A percentile compares a stretch with the other conserved stretches of the same genome.
These are phyloP conservation scores for Meyerozyma carpophila DNA, from an alignment of 1,139 yeast species.

Conservation along the genomic window DNA sequence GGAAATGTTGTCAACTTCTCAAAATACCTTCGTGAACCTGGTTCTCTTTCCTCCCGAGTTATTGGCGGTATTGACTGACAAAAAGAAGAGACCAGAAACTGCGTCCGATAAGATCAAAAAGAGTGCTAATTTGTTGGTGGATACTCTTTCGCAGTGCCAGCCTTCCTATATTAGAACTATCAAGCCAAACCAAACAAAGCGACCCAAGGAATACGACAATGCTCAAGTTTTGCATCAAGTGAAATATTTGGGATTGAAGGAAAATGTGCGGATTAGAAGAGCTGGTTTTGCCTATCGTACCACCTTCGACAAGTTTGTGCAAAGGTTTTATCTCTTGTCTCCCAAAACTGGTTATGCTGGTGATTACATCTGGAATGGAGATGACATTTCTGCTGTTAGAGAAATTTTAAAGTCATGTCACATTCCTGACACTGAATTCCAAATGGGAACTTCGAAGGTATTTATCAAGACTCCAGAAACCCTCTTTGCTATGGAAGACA, in stretches of 20 bases:
- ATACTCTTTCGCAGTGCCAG: conserved; percentile 80
- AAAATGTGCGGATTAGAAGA: conserved; percentile 94
- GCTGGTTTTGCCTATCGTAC: conserved; percentile 99
- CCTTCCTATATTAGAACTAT: conserved; percentile 98
- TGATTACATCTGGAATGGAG: conserved; percentile 94
- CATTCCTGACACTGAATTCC: conserved; percentile 79
- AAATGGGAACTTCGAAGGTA: conserved; percentile 90
- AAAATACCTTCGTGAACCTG: conserved; percentile 56
- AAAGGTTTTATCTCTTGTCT: conserved; percentile 84
- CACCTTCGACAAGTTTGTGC: conserved; percentile 95
- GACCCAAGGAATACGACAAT: conserved; percentile 85
- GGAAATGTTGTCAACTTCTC: conserved; percentile 69
- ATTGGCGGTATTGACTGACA: conserved; percentile 57
- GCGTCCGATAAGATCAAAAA: conserved; percentile 92
- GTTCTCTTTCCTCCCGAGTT: conserved; percentile 69
- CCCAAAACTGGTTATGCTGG: conserved; percentile 95
- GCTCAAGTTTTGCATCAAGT: conserved; percentile 92
- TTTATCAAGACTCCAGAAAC: conserved; percentile 98
- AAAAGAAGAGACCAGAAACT: conserved; percentile 89
- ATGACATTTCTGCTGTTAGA: conserved; percentile 71
- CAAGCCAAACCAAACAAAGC: conserved; percentile 91
- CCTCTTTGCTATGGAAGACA: conserved; percentile 87
- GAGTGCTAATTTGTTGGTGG: conserved; percentile 87
- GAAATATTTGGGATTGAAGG: conserved; percentile 92
- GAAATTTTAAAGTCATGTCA: conserved; percentile 76